Base-by-base conservation (phyloP, 139 green algal genomes). In the Chlorella sp. region DNA sequence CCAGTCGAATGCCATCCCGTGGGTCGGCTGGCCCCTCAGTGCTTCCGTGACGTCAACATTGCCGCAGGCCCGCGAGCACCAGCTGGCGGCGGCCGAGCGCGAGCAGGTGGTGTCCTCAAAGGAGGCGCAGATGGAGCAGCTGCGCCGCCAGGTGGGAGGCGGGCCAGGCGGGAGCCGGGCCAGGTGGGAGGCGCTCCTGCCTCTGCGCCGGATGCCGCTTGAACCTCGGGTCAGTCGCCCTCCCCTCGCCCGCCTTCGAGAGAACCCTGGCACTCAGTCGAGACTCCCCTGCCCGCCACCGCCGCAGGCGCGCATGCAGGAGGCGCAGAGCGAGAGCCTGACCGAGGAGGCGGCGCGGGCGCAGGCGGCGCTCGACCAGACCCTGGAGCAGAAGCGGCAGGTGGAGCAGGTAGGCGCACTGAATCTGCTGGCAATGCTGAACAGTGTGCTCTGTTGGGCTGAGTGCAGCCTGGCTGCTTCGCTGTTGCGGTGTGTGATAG, bases 291-390 rank as follows among this genome's bases (percentile, higher is more conserved):
- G 33, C 8, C 17, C n/a, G 19, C 19, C 14, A n/a, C 38, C 31
- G 3, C 45, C 29, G 48, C 73, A 79, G 73, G 65, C 73, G 2
- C 62, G 73, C 38, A 27, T 67, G 48, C 62, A 73, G 27, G 73
- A 79, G 62, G 62, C 73, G 33, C 27, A 79, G 48, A 56, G 19
- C 48, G 36, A 79, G 73, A 48, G 62, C 4, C 62, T 79, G 46
- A 61, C 73, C 62, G 73, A 61, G 3, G 11, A 79, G 48, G 73
- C 73, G 27, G 45, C 35, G 15, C 73, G 46, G 38, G 73, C 65
- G 35, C 72, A 79, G 73, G 12, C 73, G 61, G 61, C 33, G 46
- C 36, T 67, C 35, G 73, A 79, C 48, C 33, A 65, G 48, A 27
- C n/a, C 33, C 35, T 53, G 48, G 36, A 23, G 48, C 29, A 73